A percentile compares a stretch with the other conserved stretches of the same genome.
These are phyloP conservation scores for Flaveria trinervia DNA, from an alignment of 129 eudicot genomes.

Conservation along the genomic window DNA sequence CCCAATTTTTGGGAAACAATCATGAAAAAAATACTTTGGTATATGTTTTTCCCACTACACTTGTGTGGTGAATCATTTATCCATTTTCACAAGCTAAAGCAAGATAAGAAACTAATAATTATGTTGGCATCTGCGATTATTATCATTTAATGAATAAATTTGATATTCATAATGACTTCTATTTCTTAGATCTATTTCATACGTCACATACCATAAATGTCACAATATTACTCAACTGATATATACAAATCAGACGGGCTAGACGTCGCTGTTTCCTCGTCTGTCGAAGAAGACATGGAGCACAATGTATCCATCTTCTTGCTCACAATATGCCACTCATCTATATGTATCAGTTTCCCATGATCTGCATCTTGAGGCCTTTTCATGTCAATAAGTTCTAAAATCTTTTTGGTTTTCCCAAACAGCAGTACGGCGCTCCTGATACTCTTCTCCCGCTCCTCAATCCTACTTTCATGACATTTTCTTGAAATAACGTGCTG, in stretches of 20 bases:
- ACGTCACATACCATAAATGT: not conserved
- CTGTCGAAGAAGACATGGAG: constrained; percentile 26
- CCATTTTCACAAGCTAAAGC: too few species aligned
- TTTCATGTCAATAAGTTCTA: constrained; percentile 46
- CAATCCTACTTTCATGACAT: constrained; percentile 59
- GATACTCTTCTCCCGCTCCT: constrained; percentile 56
- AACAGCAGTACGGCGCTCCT: constrained; percentile 58
- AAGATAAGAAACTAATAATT: too few species aligned
- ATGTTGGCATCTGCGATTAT: too few species aligned
- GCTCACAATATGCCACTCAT: constrained; percentile 51
- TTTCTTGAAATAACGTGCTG: constrained; percentile 48
- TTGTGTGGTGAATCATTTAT: too few species aligned
- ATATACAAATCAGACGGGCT: constrained; percentile 45
- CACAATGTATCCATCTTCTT: constrained; percentile 31
- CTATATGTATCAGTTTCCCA: constrained; percentile 48
- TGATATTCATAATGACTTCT: too few species aligned
- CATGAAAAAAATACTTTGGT: too few species aligned
- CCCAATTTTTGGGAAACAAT: too few species aligned
- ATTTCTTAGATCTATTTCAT: not conserved
- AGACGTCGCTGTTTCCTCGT: constrained; percentile 26
- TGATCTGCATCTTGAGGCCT: constrained; percentile 43
- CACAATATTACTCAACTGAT: constrained; percentile 37
- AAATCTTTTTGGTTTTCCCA: constrained; percentile 53
- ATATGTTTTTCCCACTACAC: too few species aligned
- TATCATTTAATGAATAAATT: too few species aligned